Percentiles rank a stretch among this genome's conserved stretches.
Conservation (phyloP, 345 rosid species). For the Eutrema japonicum region DNA sequence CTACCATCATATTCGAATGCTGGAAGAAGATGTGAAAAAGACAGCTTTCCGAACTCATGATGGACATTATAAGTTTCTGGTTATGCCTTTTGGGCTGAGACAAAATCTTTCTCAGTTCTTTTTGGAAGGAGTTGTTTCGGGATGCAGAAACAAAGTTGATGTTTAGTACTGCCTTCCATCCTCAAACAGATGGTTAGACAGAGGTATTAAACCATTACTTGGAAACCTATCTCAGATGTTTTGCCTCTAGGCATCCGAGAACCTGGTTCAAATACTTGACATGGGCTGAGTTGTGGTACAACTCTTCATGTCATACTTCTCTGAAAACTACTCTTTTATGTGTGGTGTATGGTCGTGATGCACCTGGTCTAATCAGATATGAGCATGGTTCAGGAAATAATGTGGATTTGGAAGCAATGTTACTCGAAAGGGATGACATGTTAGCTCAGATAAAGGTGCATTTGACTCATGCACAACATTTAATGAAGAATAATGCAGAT, state of each 20-base stretch:
- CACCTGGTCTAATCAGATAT: neutral
- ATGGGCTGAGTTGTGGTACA: neutral
- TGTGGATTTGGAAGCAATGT: neutral
- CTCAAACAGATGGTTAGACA: no score
- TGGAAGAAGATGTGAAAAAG: no score
- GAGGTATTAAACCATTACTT: neutral
- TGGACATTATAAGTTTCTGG: no score
- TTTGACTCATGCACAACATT: no score
- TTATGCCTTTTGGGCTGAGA: no score
- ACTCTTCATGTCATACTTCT: neutral
- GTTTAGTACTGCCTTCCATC: no score
- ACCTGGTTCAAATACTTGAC: neutral
- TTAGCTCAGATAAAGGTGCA: no score
- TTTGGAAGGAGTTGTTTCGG: accelerated
- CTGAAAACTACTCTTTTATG: neutral
- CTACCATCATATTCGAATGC: no score
- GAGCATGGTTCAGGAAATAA: neutral
- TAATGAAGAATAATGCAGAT: no score
- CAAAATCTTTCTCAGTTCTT: accelerated
- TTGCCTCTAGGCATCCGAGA: neutral
- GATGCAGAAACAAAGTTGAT: accelerated
- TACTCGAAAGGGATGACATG: neutral
- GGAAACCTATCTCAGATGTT: neutral
- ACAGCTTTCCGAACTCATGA: no score
- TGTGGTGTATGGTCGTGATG: neutral